A percentile compares a stretch with the other conserved stretches of the same genome.
phyloP scores from a whole-genome alignment of 805 yeast genomes.

The Naumovozyma castellii region DNA sequence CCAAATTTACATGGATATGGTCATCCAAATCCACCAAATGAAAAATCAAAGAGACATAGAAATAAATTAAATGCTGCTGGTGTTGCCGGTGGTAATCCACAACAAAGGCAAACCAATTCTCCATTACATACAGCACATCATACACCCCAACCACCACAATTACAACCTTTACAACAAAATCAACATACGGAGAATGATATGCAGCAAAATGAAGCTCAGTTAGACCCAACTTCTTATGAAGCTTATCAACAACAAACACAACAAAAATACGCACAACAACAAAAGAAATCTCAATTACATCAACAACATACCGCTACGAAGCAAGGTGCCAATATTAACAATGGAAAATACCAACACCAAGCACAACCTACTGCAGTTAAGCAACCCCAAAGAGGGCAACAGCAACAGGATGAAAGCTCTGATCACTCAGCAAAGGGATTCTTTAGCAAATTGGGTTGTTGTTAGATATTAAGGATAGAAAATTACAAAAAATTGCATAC shows the following conservation, averaged over 20 bases:
- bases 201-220: constrained; percentile 21
- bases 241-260: constrained; percentile 32
- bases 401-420: constrained; percentile 13
- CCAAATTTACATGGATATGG: constrained; percentile 95
- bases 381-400: constrained; percentile 7
- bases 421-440: constrained; percentile 24
- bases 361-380: constrained; percentile 12
- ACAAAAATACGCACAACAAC: constrained; percentile 28
- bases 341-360: constrained; percentile 10
- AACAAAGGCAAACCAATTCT: constrained; percentile 13
- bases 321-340: too few relatives aligned
- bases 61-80: too few relatives aligned
- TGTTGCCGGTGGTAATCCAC: constrained; percentile 8
- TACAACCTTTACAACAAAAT: constrained; percentile 12
- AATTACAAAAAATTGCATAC: background rate
- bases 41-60: constrained; percentile 28
- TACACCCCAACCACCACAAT: constrained; percentile 5
- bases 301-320: constrained; percentile 5
- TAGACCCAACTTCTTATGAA: constrained; percentile 36
- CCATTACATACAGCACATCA: constrained; percentile 9
- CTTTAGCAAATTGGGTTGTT: constrained; percentile 29
- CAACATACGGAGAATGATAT: too few relatives aligned
- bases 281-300: constrained; percentile 8
- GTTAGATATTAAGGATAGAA: constrained; percentile 9
- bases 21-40: constrained; percentile 77